These are phyloP conservation scores for Paraglomus brasilianum DNA, from an alignment of 192 early-diverging fungal species.

Conservation along the genomic window DNA sequence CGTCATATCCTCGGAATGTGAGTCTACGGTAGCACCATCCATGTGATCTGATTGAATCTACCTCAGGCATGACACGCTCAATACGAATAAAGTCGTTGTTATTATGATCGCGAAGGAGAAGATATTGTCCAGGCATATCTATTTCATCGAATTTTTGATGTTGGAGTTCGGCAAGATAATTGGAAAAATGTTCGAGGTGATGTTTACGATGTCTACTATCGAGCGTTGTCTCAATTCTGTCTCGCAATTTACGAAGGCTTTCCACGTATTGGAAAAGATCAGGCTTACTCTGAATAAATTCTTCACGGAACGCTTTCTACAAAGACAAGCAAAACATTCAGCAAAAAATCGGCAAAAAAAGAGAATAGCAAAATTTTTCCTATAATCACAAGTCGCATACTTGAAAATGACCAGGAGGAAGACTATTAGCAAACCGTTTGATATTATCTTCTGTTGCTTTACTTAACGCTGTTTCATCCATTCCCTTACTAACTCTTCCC, in stretches of 20 bases:
- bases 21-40: slow-evolving; percentile 73
- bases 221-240: slow-evolving; percentile 86
- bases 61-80: slow-evolving; percentile 90
- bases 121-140: slow-evolving; percentile 98
- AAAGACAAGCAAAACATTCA: neutral
- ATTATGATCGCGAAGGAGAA: slow-evolving; percentile 73
- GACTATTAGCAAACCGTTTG: slow-evolving; percentile 82
- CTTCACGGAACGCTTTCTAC: slow-evolving; percentile 78
- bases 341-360: neutral
- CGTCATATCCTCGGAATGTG: slow-evolving; percentile 90
- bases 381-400: slow-evolving; percentile 32
- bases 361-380: neutral
- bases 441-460: slow-evolving; percentile 78
- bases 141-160: slow-evolving; percentile 98
- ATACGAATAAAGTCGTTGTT: slow-evolving; percentile 93
- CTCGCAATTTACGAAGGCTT: slow-evolving; percentile 87
- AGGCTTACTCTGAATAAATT: slow-evolving; percentile 90
- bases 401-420: slow-evolving; percentile 75
- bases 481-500: slow-evolving; percentile 53
- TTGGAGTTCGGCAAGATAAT: slow-evolving; percentile 97
- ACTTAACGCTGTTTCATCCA: slow-evolving; percentile 63
- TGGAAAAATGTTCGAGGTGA: slow-evolving; percentile 83
- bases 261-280: slow-evolving; percentile 82
- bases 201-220: slow-evolving; percentile 79
- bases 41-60: slow-evolving; percentile 80